Percentiles rank a stretch among this genome's conserved stretches.
Conservation (phyloP, 2,329 filamentous ascomycete species). For the Huntiella savannae region DNA sequence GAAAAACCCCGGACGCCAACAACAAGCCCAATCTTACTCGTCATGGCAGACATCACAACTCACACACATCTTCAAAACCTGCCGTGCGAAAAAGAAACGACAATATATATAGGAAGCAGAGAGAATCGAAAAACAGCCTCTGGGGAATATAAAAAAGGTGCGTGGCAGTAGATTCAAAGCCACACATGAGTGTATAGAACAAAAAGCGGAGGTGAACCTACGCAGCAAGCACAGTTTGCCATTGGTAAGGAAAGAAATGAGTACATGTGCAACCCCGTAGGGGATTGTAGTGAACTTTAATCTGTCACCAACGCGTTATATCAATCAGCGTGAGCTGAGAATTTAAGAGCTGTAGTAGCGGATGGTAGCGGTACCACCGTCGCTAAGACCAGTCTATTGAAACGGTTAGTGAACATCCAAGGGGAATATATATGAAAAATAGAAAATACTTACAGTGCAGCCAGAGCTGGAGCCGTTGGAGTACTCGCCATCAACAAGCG, state of each 20-base stretch:
- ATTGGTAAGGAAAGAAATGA: too few species aligned
- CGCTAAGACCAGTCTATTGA: slow-evolving; percentile 24
- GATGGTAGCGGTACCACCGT: slow-evolving; percentile 24
- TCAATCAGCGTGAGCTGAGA: neutral
- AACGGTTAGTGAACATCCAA: slow-evolving; percentile 1
- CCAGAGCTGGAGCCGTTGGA: slow-evolving; percentile 34
- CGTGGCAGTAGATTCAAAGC: slow-evolving; percentile 2
- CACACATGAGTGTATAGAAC: slow-evolving; percentile 4
- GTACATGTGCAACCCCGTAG: too few species aligned
- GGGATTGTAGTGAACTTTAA: too few species aligned
- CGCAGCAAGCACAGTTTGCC: too few species aligned
- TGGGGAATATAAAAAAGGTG: neutral
- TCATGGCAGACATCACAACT: too few species aligned
- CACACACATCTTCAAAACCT: too few species aligned
- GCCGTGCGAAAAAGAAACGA: too few species aligned
- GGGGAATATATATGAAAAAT: neutral
- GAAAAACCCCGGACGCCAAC: neutral
- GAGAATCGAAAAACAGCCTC: neutral
- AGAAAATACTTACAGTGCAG: slow-evolving; percentile 56
- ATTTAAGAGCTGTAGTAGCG: slow-evolving; percentile 21
- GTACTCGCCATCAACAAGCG: slow-evolving; percentile 45
- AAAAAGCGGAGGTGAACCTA: neutral
- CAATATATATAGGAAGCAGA: too few species aligned
- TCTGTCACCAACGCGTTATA: neutral
- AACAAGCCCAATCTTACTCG: too few species aligned